Evolutionary conservation across 2,329 filamentous ascomycete genomes (phyloP).

Genomic region (Cytospora mali): DNA sequence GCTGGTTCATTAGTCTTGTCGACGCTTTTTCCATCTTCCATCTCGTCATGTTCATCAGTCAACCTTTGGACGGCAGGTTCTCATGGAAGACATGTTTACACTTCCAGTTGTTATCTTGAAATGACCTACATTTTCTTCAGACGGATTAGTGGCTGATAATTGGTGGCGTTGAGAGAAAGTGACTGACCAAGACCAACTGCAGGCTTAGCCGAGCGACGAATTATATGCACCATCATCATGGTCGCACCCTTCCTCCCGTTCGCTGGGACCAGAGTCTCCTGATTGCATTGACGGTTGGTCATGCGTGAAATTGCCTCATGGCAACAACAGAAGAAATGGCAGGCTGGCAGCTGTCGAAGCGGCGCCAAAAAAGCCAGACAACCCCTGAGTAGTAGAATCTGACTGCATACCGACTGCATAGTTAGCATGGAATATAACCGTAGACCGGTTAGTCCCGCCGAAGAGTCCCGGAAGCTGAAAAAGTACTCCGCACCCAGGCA

Average conservation of each 20-base stretch:
- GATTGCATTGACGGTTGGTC: not conserved
- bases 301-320: not conserved
- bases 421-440: not conserved
- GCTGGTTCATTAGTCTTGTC: too few relatives aligned
- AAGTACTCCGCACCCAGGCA: too few relatives aligned
- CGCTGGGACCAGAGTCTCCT: not conserved
- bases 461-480: not conserved
- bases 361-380: not conserved
- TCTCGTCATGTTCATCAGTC: not conserved
- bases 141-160: not conserved
- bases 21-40: not conserved
- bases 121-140: not conserved
- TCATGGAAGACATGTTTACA: not conserved
- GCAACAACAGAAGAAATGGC: not conserved
- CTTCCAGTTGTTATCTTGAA: not conserved
- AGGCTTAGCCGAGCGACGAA: slow-evolving; percentile 13
- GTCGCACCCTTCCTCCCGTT: slow-evolving; percentile 4
- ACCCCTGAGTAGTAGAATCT: too few relatives aligned
- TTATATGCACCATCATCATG: slow-evolving; percentile 14
- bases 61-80: not conserved
- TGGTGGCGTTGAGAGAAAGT: slow-evolving; percentile 3
- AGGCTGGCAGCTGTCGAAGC: not conserved
- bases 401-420: too few relatives aligned
- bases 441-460: not conserved
- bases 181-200: slow-evolving; percentile 15